Evolutionary conservation across 2,329 filamentous ascomycete species (phyloP), one percentile per base, ranked within the genome.

Genomic region (Talaromyces rugulosus): DNA sequence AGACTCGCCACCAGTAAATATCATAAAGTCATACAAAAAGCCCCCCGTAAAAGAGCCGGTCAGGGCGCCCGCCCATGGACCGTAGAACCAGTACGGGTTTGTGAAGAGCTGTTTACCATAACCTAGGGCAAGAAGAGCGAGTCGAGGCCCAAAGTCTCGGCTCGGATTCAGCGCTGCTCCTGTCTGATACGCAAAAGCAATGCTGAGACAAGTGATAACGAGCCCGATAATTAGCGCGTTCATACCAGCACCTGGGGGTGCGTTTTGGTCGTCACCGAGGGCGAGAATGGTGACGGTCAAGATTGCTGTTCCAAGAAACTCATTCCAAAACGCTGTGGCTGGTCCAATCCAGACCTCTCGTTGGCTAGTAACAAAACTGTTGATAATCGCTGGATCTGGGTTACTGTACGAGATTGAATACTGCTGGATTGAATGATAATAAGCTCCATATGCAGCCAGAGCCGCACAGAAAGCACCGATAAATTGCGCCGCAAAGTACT

Each of bases 401-500:
- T 70, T 69, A 2, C 63, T 67, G 42, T 76, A 74, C 0, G 31
- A 11, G 31, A 27, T 28, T 18, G 73, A 72, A 7, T 76, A 75
- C 18, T 74, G 67, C 1, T 67, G 60, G 54, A 74, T 74, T 0
- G 72, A 70, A 12, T 68, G 59, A 57, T 73, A 71, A 67, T 77
- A 81, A 27, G 82, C 60, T 2, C 75, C 76, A 62, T 78, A 81
- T 0, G 82, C 77, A 30, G 81, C 72, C 44, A 82, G 70, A n/a
- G 71, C 73, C 1, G 83, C 83, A 33, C 78, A 69, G 53, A 86
- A 80, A 0, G 82, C 82, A 2, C 79, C 83, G 0, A 85, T 67
- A 60, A 85, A 75, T 64, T 86, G 83, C 5, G 82, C 81, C 2
- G 77, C 64, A 8, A 82, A 77, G 68, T 85, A 86, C 6, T 79